phyloP scores from a whole-genome alignment of 768 basidiomycete species.

The Udeniomyces megalosporus region DNA sequence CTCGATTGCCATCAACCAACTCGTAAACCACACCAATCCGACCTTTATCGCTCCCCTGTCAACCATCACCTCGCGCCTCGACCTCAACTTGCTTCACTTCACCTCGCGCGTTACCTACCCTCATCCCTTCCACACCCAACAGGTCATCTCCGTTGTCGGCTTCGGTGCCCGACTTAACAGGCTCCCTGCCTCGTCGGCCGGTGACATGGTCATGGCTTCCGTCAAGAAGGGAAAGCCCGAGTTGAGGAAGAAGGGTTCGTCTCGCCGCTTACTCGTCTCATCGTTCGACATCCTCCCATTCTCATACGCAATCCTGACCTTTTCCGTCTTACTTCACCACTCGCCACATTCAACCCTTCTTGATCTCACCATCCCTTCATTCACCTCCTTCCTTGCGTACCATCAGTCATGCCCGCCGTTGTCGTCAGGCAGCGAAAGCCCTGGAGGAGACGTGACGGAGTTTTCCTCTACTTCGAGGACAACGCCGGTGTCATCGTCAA shows the following conservation, averaged over 20 bases:
- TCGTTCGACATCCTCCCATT: no score
- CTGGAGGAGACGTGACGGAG: slow-evolving; percentile 94
- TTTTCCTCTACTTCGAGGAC: slow-evolving; percentile 78
- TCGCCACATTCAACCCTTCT: not conserved
- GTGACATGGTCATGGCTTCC: slow-evolving; percentile 87
- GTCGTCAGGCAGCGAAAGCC: slow-evolving; percentile 95
- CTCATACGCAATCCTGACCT: no score
- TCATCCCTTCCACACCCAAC: slow-evolving; percentile 14
- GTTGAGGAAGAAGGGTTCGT: slow-evolving; percentile 95
- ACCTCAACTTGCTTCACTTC: not conserved
- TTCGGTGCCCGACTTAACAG: slow-evolving; percentile 94
- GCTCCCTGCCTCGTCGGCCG: slow-evolving; percentile 62
- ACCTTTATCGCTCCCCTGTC: not conserved
- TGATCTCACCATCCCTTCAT: not conserved
- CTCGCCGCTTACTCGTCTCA: not conserved
- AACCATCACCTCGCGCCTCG: not conserved
- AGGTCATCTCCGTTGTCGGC: slow-evolving; percentile 82
- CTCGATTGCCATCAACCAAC: not conserved
- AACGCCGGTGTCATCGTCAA: slow-evolving; percentile 41
- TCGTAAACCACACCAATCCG: not conserved
- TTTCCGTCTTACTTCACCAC: not conserved
- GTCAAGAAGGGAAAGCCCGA: slow-evolving; percentile 99
- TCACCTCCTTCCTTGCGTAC: slow-evolving; percentile 10
- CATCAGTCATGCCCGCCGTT: slow-evolving; percentile 82
- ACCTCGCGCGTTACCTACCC: not conserved